Evolutionary conservation across 129 eudicot species (phyloP).

Genomic region (Arctium lappa): DNA sequence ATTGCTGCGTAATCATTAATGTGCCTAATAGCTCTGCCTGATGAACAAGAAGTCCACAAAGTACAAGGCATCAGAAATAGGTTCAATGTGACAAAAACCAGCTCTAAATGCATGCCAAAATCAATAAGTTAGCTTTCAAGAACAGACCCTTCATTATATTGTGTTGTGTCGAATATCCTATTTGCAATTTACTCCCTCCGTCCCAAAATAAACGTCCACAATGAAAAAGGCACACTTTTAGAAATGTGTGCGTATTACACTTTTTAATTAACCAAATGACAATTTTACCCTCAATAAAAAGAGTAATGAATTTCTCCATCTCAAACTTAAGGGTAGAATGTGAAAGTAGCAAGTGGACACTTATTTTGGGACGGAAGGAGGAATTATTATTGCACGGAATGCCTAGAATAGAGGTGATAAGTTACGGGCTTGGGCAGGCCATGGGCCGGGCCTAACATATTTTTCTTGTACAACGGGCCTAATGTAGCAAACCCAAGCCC

Average conservation of each 20-base stretch:
- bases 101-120: not conserved
- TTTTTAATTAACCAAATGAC: not conserved
- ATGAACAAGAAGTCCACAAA: slow-evolving; percentile 7
- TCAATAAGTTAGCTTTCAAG: not conserved
- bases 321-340: too few species aligned
- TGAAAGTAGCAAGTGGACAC: not conserved
- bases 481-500: too few species aligned
- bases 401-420: not conserved
- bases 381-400: not conserved
- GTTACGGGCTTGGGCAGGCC: too few species aligned
- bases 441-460: too few species aligned
- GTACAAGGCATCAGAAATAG: not conserved
- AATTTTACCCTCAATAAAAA: not conserved
- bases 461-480: too few species aligned
- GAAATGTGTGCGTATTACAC: not conserved
- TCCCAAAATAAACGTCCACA: not conserved
- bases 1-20: slow-evolving; percentile 88
- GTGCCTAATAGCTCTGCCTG: slow-evolving; percentile 97
- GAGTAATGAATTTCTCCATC: too few species aligned
- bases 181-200: not conserved
- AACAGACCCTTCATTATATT: not conserved
- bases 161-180: not conserved
- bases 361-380: not conserved
- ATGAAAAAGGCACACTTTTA: not conserved
- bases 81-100: not conserved